Percentiles rank a stretch among this genome's conserved stretches.
Conservation (phyloP, 768 basidiomycete species). For the Lactarius indigo region DNA sequence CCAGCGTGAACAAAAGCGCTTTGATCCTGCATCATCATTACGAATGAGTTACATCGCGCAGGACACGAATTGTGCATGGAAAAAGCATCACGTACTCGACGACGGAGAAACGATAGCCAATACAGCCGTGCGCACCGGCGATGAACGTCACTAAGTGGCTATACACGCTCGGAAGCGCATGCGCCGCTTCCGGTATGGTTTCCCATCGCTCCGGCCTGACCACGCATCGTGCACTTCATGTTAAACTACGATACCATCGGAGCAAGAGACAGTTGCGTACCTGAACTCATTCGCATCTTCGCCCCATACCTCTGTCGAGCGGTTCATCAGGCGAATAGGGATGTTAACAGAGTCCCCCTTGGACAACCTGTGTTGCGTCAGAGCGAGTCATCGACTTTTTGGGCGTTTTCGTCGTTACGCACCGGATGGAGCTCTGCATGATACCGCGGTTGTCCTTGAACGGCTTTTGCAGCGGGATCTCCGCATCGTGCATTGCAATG, state of each 20-base stretch:
- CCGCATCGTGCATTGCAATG: conserved; percentile 29
- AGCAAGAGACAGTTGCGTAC: neutral
- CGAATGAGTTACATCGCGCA: neutral
- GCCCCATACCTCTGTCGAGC: conserved; percentile 32
- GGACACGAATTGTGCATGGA: neutral
- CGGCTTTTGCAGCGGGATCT: conserved; percentile 31
- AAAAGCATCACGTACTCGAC: conserved; percentile 26
- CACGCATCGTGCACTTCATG: neutral
- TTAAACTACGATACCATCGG: neutral
- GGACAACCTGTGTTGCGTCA: conserved; percentile 13
- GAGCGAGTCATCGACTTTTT: neutral
- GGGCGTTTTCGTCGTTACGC: neutral
- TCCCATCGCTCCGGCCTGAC: conserved; percentile 26
- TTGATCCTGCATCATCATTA: conserved; percentile 25
- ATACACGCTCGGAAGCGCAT: conserved; percentile 18
- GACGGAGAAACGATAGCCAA: conserved; percentile 31
- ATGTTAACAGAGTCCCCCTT: conserved; percentile 26
- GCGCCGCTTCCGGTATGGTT: conserved; percentile 12
- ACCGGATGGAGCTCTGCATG: conserved; percentile 20
- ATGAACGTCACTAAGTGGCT: conserved; percentile 32
- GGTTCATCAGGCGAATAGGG: conserved; percentile 30
- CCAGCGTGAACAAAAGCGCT: conserved; percentile 27
- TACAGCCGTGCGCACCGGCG: conserved; percentile 31
- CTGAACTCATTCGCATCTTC: conserved; percentile 34
- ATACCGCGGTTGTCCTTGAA: conserved; percentile 24